phyloP scores from a whole-genome alignment of 345 rosid genomes.

The Lepidium sativum region DNA sequence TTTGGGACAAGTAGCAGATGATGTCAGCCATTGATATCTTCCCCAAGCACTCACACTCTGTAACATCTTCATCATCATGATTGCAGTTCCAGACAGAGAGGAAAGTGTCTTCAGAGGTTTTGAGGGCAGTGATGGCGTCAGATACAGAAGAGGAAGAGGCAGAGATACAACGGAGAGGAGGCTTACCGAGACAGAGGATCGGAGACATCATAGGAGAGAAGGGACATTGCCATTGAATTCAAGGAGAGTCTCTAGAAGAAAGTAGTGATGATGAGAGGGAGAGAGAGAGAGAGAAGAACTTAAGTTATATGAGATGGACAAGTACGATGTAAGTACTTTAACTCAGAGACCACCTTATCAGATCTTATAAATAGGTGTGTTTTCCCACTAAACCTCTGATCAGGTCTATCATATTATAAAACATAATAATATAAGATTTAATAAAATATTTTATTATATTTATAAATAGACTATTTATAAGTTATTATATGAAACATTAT shows the following conservation, averaged over 20 bases:
- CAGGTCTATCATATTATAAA: too few relatives aligned
- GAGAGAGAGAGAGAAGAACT: not conserved
- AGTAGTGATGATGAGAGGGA: not conserved
- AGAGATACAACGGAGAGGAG: slow-evolving; percentile 60
- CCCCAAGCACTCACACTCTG: slow-evolving; percentile 74
- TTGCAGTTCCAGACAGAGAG: slow-evolving; percentile 78
- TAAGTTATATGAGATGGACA: not conserved
- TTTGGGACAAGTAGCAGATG: slow-evolving; percentile 73
- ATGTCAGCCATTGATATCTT: slow-evolving; percentile 88
- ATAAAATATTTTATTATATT: too few relatives aligned
- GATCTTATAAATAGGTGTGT: not conserved
- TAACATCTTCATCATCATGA: too few relatives aligned
- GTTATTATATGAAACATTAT: too few relatives aligned
- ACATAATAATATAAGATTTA: too few relatives aligned
- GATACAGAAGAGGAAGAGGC: slow-evolving; percentile 48
- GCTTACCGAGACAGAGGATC: slow-evolving; percentile 98
- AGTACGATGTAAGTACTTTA: slow-evolving; percentile 5
- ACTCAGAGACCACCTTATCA: not conserved
- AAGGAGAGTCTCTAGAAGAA: slow-evolving; percentile 9
- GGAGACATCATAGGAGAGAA: slow-evolving; percentile 42
- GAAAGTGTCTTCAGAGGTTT: slow-evolving; percentile 46
- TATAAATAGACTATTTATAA: too few relatives aligned
- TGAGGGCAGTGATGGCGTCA: slow-evolving; percentile 48
- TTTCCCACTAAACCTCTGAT: too few relatives aligned
- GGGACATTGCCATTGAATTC: slow-evolving; percentile 59